These are phyloP conservation scores for Cryptosporidium canis DNA, from an alignment of 169 alveolate species.

Conservation along the genomic window DNA sequence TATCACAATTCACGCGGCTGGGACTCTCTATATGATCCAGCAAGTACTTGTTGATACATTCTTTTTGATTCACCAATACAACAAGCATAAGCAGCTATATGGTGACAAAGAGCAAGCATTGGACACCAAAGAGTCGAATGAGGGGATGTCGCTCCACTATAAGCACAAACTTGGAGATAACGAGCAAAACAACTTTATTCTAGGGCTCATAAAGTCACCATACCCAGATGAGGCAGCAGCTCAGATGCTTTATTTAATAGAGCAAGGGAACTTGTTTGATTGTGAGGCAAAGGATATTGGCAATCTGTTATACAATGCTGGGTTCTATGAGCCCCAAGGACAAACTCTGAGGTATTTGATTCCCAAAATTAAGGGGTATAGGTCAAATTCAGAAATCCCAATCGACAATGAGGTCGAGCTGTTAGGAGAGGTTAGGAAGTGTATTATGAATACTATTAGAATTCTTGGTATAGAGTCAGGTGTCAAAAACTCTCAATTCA, in stretches of 20 bases:
- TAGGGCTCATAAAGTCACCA: constrained; percentile 55
- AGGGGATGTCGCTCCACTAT: constrained; percentile 49
- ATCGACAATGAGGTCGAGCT: constrained; percentile 47
- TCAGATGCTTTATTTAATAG: constrained; percentile 64
- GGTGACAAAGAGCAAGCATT: constrained; percentile 42
- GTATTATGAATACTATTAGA: constrained; percentile 25
- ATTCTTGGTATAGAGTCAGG: constrained; percentile 54
- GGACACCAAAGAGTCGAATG: constrained; percentile 50
- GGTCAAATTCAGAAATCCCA: constrained; percentile 50
- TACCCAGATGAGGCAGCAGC: constrained; percentile 73
- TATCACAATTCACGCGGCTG: neutral
- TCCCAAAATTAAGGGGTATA: constrained; percentile 52
- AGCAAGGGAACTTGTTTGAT: constrained; percentile 64
- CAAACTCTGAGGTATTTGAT: constrained; percentile 60
- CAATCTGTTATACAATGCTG: constrained; percentile 19
- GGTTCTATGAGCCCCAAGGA: constrained; percentile 71
- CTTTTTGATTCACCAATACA: constrained; percentile 41
- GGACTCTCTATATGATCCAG: constrained; percentile 6
- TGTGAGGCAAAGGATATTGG: constrained; percentile 63
- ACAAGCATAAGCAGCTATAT: constrained; percentile 30
- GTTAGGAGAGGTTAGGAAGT: constrained; percentile 54
- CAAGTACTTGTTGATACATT: constrained; percentile 25
- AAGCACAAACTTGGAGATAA: constrained; percentile 64
- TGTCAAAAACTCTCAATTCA: constrained; percentile 54
- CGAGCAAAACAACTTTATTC: constrained; percentile 19